Percentiles rank a stretch among this genome's conserved stretches.
These are phyloP conservation scores for Gynochthodes officinalis DNA, from an alignment of 257 asterid genomes.

Conservation along the genomic window DNA sequence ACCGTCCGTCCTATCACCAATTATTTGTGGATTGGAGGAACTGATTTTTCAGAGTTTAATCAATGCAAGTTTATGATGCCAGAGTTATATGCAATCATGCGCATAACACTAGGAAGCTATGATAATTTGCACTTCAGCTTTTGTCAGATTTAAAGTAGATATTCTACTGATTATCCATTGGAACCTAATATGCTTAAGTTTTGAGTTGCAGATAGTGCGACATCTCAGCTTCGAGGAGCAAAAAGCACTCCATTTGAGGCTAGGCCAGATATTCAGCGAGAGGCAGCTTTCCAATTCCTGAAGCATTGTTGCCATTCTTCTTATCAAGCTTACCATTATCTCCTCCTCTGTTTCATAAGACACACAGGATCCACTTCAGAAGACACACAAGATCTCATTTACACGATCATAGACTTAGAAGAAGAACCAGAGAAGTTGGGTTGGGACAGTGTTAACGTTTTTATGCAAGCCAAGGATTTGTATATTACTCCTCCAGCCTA, in stretches of 20 bases:
- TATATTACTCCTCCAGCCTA: not conserved
- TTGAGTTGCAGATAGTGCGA: slow-evolving; percentile 46
- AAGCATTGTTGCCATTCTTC: not conserved
- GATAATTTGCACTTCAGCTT: no score
- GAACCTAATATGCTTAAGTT: not conserved
- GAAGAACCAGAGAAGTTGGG: not conserved
- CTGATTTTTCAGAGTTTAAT: not conserved
- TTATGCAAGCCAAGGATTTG: not conserved
- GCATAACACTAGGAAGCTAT: no score
- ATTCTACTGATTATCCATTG: not conserved
- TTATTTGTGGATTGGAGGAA: not conserved
- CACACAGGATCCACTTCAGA: not conserved
- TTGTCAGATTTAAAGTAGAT: no score
- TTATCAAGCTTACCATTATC: no score
- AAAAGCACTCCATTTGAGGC: slow-evolving; percentile 45
- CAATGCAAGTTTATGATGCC: not conserved
- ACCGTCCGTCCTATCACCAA: slow-evolving; percentile 10
- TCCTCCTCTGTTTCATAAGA: no score
- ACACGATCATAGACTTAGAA: no score
- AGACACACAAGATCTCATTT: not conserved
- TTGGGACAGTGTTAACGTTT: no score
- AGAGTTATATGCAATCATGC: no score
- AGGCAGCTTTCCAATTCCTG: slow-evolving; percentile 28
- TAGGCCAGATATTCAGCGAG: slow-evolving; percentile 47
- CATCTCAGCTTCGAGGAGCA: slow-evolving; percentile 61